A percentile compares a stretch with the other conserved stretches of the same genome.
phyloP scores from a whole-genome alignment of 2,329 filamentous ascomycete species.

The Incumbomyces lentus region DNA sequence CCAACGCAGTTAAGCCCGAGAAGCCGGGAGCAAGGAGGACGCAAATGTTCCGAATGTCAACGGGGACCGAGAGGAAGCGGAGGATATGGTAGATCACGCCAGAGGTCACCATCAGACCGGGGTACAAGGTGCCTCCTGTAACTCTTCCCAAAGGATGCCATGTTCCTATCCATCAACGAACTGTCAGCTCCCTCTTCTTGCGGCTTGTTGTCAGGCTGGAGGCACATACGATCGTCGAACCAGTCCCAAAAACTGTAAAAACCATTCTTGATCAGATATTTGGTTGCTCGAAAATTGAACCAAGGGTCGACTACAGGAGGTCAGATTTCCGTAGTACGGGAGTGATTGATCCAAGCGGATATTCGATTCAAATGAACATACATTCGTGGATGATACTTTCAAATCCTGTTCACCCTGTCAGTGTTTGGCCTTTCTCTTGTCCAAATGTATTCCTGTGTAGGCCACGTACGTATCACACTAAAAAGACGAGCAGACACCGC shows the following conservation, averaged over 20 bases:
- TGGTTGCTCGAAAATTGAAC: constrained; percentile 99
- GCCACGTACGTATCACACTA: constrained; percentile 82
- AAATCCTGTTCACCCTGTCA: constrained; percentile 52
- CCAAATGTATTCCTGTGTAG: not conserved
- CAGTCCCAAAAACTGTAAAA: constrained; percentile 99
- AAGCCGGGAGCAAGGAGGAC: constrained; percentile 90
- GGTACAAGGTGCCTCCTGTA: constrained; percentile 96
- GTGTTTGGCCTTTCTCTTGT: not conserved
- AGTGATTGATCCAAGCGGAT: not conserved
- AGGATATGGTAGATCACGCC: constrained; percentile 92
- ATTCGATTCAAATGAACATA: constrained; percentile 42
- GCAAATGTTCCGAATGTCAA: constrained; percentile 98
- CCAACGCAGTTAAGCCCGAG: constrained; percentile 86
- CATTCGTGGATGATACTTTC: constrained; percentile 99
- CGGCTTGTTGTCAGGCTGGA: too few species aligned
- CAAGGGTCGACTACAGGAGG: constrained; percentile 75
- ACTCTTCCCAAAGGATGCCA: constrained; percentile 98
- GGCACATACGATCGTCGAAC: constrained; percentile 81
- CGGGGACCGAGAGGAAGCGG: constrained; percentile 74
- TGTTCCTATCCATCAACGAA: constrained; percentile 50
- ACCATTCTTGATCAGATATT: constrained; percentile 91
- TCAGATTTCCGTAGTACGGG: constrained; percentile 18
- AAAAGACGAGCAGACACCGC: constrained; percentile 90
- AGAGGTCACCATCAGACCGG: constrained; percentile 97
- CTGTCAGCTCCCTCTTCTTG: not conserved